A percentile compares a stretch with the other conserved stretches of the same genome.
Evolutionary conservation across 192 early-diverging fungal genomes (phyloP).

Genomic region (Linnemannia zychae): DNA sequence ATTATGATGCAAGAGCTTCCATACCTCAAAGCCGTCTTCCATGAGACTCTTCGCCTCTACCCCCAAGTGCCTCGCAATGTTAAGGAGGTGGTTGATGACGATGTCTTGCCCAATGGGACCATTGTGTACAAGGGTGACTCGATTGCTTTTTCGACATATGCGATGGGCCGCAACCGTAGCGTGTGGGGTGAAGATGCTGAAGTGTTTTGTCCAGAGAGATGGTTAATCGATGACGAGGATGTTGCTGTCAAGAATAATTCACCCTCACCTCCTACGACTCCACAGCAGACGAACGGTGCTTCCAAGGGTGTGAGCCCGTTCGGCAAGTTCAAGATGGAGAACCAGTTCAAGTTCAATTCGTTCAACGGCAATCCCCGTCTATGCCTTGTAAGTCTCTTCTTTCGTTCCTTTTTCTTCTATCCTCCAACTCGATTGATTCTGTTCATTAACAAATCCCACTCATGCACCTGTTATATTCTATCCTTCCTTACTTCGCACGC

Average conservation of each 20-base stretch:
- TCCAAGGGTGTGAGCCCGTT: slow-evolving; percentile 28
- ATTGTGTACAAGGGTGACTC: slow-evolving; percentile 64
- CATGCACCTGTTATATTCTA: neutral
- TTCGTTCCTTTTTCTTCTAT: neutral
- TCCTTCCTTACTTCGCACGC: neutral
- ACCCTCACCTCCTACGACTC: neutral
- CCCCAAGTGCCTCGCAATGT: slow-evolving; percentile 71
- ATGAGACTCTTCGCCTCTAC: slow-evolving; percentile 66
- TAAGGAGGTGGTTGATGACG: slow-evolving; percentile 52
- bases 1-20: slow-evolving; percentile 55
- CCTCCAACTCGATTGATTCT: neutral
- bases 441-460: neutral
- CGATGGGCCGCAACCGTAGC: slow-evolving; percentile 29
- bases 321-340: slow-evolving; percentile 43
- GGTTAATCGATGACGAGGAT: slow-evolving; percentile 41
- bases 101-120: slow-evolving; percentile 58
- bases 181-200: slow-evolving; percentile 66
- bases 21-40: slow-evolving; percentile 66
- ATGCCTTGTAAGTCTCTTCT: slow-evolving; percentile 32
- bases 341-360: slow-evolving; percentile 63
- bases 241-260: neutral
- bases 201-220: slow-evolving; percentile 69
- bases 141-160: slow-evolving; percentile 51
- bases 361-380: slow-evolving; percentile 71
- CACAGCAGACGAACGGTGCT: neutral